Evolutionary conservation across 2,329 filamentous ascomycete genomes (phyloP), one percentile per base, ranked within the genome.

Genomic region (Neofusicoccum sp.): DNA sequence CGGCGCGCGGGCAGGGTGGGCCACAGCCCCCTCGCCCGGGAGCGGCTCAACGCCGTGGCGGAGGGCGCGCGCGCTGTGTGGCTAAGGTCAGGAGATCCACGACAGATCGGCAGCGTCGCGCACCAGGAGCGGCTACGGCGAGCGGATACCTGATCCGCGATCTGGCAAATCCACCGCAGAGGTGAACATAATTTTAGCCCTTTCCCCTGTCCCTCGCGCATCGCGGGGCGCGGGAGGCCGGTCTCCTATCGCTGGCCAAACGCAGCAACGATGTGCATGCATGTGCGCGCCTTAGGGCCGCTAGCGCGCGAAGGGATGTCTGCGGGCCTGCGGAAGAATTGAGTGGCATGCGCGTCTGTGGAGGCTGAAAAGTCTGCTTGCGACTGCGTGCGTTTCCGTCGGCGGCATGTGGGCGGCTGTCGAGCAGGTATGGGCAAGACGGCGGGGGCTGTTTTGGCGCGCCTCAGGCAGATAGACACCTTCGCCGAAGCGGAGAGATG

Each of bases 371-470:
- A 20, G 30, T 54, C 24, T 54, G 49, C 49, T 33, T 28, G 49
- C 45, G 26, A n/a, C 11, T 14, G 16, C 43, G 24, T 5, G 4
- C 26, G 14, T 30, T 20, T 16, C 20, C 20, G 33, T 28, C 31
- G 49, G 16, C 14, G 34, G 34, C 49, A n/a, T 12, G 49, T 51
- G 48, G 33, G 33, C 16, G 3, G 6, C 5, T 11, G 24, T 56
- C 14, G 28, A 41, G 49, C 49, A 54, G 11, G 30, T 16, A 43
- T 43, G 41, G 51, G 28, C 28, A 41, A 11, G 6, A 31, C 9
- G 28, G 38, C 51, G 38, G 51, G 26, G 51, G 36, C 36, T 40
- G 51, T 14, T 43, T 31, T 56, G 51, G 51, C 51, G 51, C 51
- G 51, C 51, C 14, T 43, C 51, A 41, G 4, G 24, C 14, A 9